These are phyloP conservation scores for Citrus medica DNA, from an alignment of 345 rosid species.

Conservation along the genomic window DNA sequence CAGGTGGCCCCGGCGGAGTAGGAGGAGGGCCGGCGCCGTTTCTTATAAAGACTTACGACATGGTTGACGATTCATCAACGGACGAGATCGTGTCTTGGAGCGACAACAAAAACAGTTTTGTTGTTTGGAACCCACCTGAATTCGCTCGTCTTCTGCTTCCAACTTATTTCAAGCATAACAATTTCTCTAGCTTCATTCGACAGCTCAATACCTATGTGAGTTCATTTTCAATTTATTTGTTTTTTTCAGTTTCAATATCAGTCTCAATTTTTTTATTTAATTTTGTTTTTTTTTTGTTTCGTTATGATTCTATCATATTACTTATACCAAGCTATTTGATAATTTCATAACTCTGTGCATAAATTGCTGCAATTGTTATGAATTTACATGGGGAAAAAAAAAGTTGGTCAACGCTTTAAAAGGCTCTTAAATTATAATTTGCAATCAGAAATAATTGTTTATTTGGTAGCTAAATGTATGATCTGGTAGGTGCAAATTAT, in stretches of 20 bases:
- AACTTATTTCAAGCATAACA: slow-evolving; percentile 87
- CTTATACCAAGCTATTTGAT: neutral
- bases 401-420: neutral
- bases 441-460: neutral
- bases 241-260: neutral
- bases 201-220: slow-evolving; percentile 79
- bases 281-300: neutral
- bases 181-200: slow-evolving; percentile 85
- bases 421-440: neutral
- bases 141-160: slow-evolving; percentile 80
- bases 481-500: neutral
- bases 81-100: slow-evolving; percentile 90
- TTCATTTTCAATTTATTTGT: neutral
- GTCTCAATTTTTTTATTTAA: neutral
- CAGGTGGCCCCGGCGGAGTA: slow-evolving; percentile 31
- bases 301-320: neutral
- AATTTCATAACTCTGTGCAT: neutral
- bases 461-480: neutral
- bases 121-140: slow-evolving; percentile 93
- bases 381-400: neutral
- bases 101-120: slow-evolving; percentile 61
- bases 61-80: slow-evolving; percentile 82
- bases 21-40: slow-evolving; percentile 88
- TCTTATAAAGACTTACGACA: slow-evolving; percentile 78
- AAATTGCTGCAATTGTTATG: neutral